Evolutionary conservation across 106 monocot genomes (phyloP).

Genomic region (Platanthera zijinensis): DNA sequence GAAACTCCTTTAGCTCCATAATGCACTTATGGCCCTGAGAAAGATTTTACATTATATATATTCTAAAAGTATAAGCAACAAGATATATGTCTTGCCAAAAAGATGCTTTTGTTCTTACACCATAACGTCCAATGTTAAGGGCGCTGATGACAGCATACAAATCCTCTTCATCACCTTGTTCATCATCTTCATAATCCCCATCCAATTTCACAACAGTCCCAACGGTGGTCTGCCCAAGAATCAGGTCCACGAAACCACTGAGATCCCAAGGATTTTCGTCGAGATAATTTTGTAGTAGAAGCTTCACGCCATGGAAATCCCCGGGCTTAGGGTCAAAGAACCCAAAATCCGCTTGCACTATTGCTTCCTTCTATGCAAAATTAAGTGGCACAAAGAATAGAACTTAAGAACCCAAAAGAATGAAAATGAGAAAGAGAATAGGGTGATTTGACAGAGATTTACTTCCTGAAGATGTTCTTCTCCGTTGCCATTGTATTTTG

Average conservation of each 20-base stretch:
- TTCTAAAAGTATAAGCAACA: background rate
- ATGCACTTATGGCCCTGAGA: slow-evolving; percentile 52
- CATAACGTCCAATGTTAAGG: slow-evolving; percentile 76
- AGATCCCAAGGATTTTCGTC: slow-evolving; percentile 66
- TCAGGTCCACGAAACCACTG: slow-evolving; percentile 82
- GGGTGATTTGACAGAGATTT: background rate
- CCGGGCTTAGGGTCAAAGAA: slow-evolving; percentile 87
- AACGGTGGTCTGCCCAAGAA: slow-evolving; percentile 81
- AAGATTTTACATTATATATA: background rate
- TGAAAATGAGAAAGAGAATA: background rate
- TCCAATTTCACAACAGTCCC: slow-evolving; percentile 77
- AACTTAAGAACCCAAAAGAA: background rate
- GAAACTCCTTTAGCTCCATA: slow-evolving; percentile 48
- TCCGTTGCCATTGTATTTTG: background rate
- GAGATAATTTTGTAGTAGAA: slow-evolving; percentile 61
- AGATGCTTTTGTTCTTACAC: slow-evolving; percentile 26
- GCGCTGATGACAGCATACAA: slow-evolving; percentile 60
- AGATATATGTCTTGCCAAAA: background rate
- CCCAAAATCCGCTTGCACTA: slow-evolving; percentile 80
- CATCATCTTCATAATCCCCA: slow-evolving; percentile 18
- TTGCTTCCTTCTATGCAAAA: slow-evolving; percentile 13
- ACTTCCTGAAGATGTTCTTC: slow-evolving; percentile 18
- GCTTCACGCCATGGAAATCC: slow-evolving; percentile 76
- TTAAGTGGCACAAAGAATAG: background rate
- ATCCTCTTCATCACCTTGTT: slow-evolving; percentile 37